phyloP scores from a whole-genome alignment of 2,329 filamentous ascomycete genomes.

The Monosporascus sp. region DNA sequence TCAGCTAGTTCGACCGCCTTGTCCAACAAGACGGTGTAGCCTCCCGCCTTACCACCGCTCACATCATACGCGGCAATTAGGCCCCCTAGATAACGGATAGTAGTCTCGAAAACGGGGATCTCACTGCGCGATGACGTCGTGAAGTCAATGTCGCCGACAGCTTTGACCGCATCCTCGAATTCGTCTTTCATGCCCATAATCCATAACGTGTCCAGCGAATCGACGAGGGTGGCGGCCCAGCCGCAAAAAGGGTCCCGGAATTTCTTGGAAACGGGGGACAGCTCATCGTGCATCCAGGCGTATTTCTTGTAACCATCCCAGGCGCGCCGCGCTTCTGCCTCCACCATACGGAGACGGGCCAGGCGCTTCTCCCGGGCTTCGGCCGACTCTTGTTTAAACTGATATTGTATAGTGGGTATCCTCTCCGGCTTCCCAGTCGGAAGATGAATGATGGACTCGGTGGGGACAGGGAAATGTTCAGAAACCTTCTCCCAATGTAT shows the following conservation, averaged over 20 bases:
- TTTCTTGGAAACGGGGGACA: constrained; percentile 65
- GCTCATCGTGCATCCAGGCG: constrained; percentile 84
- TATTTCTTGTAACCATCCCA: constrained; percentile 78
- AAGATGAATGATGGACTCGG: constrained; percentile 66
- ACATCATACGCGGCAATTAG: constrained; percentile 83
- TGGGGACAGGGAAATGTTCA: constrained; percentile 73
- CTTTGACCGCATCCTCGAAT: constrained; percentile 59
- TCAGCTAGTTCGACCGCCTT: constrained; percentile 71
- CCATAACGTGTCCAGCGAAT: constrained; percentile 65
- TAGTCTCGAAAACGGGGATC: constrained; percentile 90
- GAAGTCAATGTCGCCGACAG: constrained; percentile 67
- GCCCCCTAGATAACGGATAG: constrained; percentile 86
- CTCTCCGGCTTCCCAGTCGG: constrained; percentile 65
- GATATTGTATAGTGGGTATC: constrained; percentile 73
- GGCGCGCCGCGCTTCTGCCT: constrained; percentile 67
- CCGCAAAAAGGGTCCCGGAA: constrained; percentile 80
- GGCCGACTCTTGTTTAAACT: constrained; percentile 62
- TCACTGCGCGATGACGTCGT: constrained; percentile 60
- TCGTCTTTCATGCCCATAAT: constrained; percentile 66
- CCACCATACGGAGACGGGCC: constrained; percentile 62
- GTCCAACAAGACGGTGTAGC: constrained; percentile 60
- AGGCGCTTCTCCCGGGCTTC: constrained; percentile 57
- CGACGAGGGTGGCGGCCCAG: constrained; percentile 65
- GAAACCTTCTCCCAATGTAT: constrained; percentile 69
- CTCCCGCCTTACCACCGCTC: constrained; percentile 53